Percentiles rank a stretch among this genome's conserved stretches.
phyloP scores from a whole-genome alignment of 129 eudicot species.

The Ambrosia trifida region DNA sequence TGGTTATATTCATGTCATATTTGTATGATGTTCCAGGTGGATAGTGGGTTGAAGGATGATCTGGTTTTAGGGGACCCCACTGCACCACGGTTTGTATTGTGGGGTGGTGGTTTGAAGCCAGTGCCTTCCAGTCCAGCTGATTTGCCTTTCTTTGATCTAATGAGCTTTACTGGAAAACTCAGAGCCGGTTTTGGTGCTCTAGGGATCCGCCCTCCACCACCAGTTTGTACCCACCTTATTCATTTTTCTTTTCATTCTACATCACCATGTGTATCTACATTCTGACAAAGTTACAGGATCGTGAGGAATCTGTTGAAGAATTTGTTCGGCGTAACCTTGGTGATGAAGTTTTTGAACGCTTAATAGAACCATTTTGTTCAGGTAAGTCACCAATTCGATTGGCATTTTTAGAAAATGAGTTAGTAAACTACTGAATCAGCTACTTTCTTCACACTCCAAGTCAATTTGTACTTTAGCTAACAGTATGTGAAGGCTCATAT shows the following conservation, averaged over 20 bases:
- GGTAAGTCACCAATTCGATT: too few relatives aligned
- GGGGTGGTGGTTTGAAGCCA: slow-evolving; percentile 85
- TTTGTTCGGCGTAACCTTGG: slow-evolving; percentile 98
- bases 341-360: slow-evolving; percentile 89
- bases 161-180: slow-evolving; percentile 87
- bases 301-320: slow-evolving; percentile 93
- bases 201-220: slow-evolving; percentile 89
- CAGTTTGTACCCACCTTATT: slow-evolving; percentile 50
- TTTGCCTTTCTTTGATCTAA: slow-evolving; percentile 79
- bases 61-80: slow-evolving; percentile 88
- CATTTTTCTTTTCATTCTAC: slow-evolving; percentile 15
- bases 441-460: neutral
- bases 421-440: neutral
- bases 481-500: neutral
- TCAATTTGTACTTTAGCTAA: neutral
- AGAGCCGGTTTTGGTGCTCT: slow-evolving; percentile 97
- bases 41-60: slow-evolving; percentile 86
- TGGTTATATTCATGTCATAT: slow-evolving; percentile 3
- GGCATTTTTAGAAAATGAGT: neutral
- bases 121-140: slow-evolving; percentile 85
- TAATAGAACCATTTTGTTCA: slow-evolving; percentile 97
- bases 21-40: slow-evolving; percentile 47
- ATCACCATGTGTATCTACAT: slow-evolving; percentile 27
- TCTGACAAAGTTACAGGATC: slow-evolving; percentile 66
- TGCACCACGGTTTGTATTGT: slow-evolving; percentile 87